These are phyloP conservation scores for Penicillium steckii DNA, from an alignment of 495 filamentous ascomycete genomes.

Conservation along the genomic window DNA sequence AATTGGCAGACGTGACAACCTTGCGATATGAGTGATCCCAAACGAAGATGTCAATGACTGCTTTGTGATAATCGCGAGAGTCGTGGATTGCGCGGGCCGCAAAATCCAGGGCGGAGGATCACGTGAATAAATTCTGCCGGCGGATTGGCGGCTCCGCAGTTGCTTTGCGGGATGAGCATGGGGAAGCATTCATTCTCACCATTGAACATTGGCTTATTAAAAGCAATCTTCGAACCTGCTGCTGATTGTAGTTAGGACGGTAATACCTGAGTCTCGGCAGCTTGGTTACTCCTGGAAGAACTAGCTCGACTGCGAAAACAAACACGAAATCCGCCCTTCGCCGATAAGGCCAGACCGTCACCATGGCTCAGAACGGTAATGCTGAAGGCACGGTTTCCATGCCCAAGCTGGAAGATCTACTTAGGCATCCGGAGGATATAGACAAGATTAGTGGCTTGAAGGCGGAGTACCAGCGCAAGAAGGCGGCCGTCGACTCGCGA, in stretches of 20 bases:
- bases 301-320: neutral
- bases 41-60: neutral
- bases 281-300: neutral
- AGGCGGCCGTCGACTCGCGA: conserved; percentile 82
- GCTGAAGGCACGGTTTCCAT: conserved; percentile 44
- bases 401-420: conserved; percentile 49
- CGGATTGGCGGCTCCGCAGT: conserved; percentile 19
- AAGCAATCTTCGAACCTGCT: neutral
- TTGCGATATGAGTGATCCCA: neutral
- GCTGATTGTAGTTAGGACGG: neutral
- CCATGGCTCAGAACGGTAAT: conserved; percentile 40
- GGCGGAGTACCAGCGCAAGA: conserved; percentile 93
- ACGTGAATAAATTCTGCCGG: conserved; percentile 25
- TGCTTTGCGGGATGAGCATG: conserved; percentile 3
- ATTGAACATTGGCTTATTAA: neutral
- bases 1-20: neutral
- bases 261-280: neutral
- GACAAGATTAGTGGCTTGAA: conserved; percentile 91
- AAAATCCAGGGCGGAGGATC: conserved; percentile 28
- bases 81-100: conserved; percentile 5
- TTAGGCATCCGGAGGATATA: conserved; percentile 77
- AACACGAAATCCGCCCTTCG: conserved; percentile 1
- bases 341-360: conserved; percentile 6
- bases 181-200: neutral
- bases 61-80: neutral